Evolutionary conservation across 1,139 yeast species (phyloP), one percentile per base, ranked within the genome.

Genomic region (Saccharomyces hybrid): DNA sequence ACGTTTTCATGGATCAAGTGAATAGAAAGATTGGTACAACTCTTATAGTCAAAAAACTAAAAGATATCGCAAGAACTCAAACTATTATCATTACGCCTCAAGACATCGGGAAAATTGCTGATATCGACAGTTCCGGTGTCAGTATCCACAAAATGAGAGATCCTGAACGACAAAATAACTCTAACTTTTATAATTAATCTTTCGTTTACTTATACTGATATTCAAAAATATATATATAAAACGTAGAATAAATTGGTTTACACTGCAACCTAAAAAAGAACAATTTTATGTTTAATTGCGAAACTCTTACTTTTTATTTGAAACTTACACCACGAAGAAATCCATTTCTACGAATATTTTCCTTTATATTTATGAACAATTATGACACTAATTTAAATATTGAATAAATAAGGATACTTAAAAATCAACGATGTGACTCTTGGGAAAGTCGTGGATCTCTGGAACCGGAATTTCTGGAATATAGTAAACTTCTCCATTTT

Each of bases 1-100:
- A 95, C 73, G 99, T 95, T 31, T 95, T 86, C 64, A 93, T 95
- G 99, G 99, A 95, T 70, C 89, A 91, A 50, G 88, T 89, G 27
- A 91, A 91, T 66, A 79, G 99, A 61, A 79, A 85, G 49, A 81
- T 87, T 53, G 90, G 97, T 60, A 83, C 95, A 66, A 78, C 81
- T 54, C 74, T 91, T 61, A 83, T 95, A 66, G 76, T 90, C 54
- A 79, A 79, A 26, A 88, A 90, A 59, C 78, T 91, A 48, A 74
- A 76, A 34, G 79, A 79, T 57, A 75, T 84, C 0, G 53, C 62
- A 1, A 78, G 83, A 58, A 82, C 91, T 0, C 99, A 93, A 70
- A 86, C 96, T 3, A 86, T 93, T 14, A 88, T 95, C 62, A 91
- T 93, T 49, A 93, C 99, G 0, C 99, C 99, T 0, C 96, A 90